These are phyloP conservation scores for Linnemannia zychae DNA, from an alignment of 192 early-diverging fungal species.

Conservation along the genomic window DNA sequence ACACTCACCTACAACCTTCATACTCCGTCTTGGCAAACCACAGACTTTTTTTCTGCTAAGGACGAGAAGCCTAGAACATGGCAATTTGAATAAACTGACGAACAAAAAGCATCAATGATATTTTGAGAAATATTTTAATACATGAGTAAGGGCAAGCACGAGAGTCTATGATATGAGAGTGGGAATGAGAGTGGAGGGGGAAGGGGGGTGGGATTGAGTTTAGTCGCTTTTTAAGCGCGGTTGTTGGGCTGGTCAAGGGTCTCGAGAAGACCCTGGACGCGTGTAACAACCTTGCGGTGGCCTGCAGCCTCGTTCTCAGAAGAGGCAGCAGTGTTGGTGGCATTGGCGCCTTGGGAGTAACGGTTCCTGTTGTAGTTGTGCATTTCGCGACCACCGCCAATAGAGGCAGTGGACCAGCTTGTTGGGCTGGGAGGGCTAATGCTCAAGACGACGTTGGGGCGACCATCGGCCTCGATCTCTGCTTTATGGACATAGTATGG, in stretches of 20 bases:
- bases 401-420: constrained; percentile 21
- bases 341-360: constrained; percentile 20
- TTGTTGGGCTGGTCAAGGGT: constrained; percentile 33
- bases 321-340: background rate
- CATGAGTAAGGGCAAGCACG: background rate
- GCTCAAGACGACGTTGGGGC: constrained; percentile 57
- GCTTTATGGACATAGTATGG: constrained; percentile 76
- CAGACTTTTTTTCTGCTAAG: background rate
- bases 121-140: background rate
- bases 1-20: background rate
- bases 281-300: constrained; percentile 33
- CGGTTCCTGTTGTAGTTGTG: constrained; percentile 20
- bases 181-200: background rate
- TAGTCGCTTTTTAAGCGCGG: constrained; percentile 24
- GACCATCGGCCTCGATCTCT: constrained; percentile 61
- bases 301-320: constrained; percentile 1
- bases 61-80: background rate
- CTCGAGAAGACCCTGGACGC: constrained; percentile 40
- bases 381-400: background rate
- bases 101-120: background rate
- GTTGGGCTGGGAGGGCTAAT: constrained; percentile 12
- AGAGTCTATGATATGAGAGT: constrained; percentile 14
- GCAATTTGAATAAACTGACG: background rate
- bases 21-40: background rate
- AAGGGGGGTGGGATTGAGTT: background rate